These are phyloP conservation scores for Penicillium olsonii DNA, from an alignment of 2,329 filamentous ascomycete genomes.

Conservation along the genomic window DNA sequence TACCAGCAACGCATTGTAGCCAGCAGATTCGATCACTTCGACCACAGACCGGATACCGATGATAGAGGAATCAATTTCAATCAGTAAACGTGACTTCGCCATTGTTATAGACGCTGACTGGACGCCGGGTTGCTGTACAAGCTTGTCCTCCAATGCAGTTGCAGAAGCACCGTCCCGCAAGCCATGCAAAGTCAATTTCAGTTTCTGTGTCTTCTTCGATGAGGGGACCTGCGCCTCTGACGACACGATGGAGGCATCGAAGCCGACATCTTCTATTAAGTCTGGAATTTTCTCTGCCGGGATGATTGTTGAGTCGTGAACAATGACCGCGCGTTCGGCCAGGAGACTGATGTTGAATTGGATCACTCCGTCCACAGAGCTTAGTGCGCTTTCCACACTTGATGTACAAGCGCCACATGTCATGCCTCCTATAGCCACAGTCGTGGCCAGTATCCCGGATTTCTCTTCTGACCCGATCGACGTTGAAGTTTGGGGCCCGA, in stretches of 20 bases:
- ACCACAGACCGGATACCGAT: conserved; percentile 82
- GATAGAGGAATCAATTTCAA: conserved; percentile 70
- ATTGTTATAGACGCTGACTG: conserved; percentile 72
- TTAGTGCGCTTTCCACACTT: conserved; percentile 81
- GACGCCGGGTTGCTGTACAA: conserved; percentile 70
- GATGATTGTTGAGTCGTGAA: conserved; percentile 75
- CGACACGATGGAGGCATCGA: conserved; percentile 80
- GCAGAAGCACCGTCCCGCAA: conserved; percentile 71
- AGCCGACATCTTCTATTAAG: conserved; percentile 85
- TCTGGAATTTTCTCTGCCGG: conserved; percentile 73
- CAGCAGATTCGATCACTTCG: conserved; percentile 75
- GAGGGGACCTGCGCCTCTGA: conserved; percentile 64
- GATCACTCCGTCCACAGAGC: conserved; percentile 71
- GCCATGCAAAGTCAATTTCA: conserved; percentile 84
- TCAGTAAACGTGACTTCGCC: conserved; percentile 69
- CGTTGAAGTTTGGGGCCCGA: conserved; percentile 29
- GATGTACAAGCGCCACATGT: conserved; percentile 96
- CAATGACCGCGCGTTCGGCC: conserved; percentile 85
- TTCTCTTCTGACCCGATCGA: conserved; percentile 38
- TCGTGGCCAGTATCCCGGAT: conserved; percentile 64
- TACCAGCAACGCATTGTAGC: conserved; percentile 85
- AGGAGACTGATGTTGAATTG: conserved; percentile 95
- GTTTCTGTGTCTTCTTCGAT: conserved; percentile 58
- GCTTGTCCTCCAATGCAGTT: conserved; percentile 66
- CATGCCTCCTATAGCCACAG: conserved; percentile 91